Percentiles rank a stretch among this genome's conserved stretches.
Evolutionary conservation across 2,329 filamentous ascomycete species (phyloP).

Genomic region (Penicillium occitanis): DNA sequence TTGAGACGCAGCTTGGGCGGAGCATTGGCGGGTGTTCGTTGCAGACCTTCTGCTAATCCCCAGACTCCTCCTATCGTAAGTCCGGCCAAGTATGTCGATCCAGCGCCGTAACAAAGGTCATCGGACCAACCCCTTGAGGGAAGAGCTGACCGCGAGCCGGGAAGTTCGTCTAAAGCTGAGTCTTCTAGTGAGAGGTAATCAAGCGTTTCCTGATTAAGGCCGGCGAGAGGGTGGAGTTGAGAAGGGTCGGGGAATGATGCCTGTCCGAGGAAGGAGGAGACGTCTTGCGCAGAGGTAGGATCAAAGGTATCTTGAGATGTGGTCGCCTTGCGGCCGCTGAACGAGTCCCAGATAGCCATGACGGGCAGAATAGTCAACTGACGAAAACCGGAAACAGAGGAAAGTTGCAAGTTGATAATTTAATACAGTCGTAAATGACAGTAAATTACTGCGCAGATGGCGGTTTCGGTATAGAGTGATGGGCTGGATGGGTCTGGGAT

Average conservation of each 20-base stretch:
- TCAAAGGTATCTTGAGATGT: slow-evolving; percentile 62
- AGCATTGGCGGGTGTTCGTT: slow-evolving; percentile 66
- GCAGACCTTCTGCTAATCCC: slow-evolving; percentile 87
- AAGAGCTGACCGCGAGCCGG: slow-evolving; percentile 80
- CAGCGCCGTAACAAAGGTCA: slow-evolving; percentile 96
- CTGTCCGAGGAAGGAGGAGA: slow-evolving; percentile 79
- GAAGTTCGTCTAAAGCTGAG: slow-evolving; percentile 79
- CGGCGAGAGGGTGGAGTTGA: slow-evolving; percentile 87
- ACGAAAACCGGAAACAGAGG: background rate
- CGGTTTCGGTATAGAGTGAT: background rate
- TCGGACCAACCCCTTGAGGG: slow-evolving; percentile 97
- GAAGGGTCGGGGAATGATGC: slow-evolving; percentile 80
- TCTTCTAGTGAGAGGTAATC: slow-evolving; percentile 97
- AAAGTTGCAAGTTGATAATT: background rate
- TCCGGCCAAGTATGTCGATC: slow-evolving; percentile 87
- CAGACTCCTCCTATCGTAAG: slow-evolving; percentile 83
- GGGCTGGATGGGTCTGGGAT: background rate
- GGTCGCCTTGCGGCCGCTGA: slow-evolving; percentile 61
- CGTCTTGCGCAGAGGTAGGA: slow-evolving; percentile 71
- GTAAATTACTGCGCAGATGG: background rate
- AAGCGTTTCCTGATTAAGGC: slow-evolving; percentile 86
- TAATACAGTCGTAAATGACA: background rate
- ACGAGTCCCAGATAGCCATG: slow-evolving; percentile 62
- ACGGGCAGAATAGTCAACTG: slow-evolving; percentile 23
- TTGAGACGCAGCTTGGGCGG: slow-evolving; percentile 92